Conservation (phyloP, 2,329 filamentous ascomycete species). For the Atkinsonella texensis region DNA sequence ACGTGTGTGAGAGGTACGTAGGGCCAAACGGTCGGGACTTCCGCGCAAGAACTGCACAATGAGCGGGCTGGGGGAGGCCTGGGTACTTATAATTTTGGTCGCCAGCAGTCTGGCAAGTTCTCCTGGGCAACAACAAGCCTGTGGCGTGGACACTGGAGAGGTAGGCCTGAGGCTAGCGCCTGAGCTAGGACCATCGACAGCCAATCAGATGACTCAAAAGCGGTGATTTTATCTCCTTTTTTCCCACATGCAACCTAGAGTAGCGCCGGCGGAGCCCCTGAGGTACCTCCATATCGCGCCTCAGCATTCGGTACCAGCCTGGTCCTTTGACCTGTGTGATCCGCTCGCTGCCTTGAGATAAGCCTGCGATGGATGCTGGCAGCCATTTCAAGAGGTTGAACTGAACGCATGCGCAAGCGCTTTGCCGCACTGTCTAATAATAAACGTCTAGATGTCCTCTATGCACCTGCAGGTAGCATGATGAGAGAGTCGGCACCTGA, state of each 20-base stretch:
- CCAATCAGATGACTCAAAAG: constrained; percentile 26
- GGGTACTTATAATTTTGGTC: constrained; percentile 45
- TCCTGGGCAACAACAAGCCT: constrained; percentile 32
- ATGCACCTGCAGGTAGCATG: too few relatives aligned
- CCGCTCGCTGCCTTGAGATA: too few relatives aligned
- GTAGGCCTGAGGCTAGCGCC: constrained; percentile 25
- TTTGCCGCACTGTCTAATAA: neutral
- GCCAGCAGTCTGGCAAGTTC: constrained; percentile 23
- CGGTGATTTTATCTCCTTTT: constrained; percentile 29
- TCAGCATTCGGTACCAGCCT: constrained; percentile 11
- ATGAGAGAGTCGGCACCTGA: neutral
- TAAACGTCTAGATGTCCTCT: neutral
- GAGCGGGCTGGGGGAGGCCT: constrained; percentile 39
- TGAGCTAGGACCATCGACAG: constrained; percentile 18
- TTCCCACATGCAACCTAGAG: constrained; percentile 20
- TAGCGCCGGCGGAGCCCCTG: constrained; percentile 23
- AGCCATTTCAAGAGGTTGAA: neutral
- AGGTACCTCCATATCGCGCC: constrained; percentile 25
- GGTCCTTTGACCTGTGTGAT: too few relatives aligned
- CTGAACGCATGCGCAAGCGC: neutral
- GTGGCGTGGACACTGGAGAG: constrained; percentile 31
- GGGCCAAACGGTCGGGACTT: constrained; percentile 43
- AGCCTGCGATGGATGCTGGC: neutral
- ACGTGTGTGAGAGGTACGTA: constrained; percentile 37
- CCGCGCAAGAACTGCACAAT: constrained; percentile 38